phyloP scores from a whole-genome alignment of 768 basidiomycete species.

The Neoboletus brunneissimus region DNA sequence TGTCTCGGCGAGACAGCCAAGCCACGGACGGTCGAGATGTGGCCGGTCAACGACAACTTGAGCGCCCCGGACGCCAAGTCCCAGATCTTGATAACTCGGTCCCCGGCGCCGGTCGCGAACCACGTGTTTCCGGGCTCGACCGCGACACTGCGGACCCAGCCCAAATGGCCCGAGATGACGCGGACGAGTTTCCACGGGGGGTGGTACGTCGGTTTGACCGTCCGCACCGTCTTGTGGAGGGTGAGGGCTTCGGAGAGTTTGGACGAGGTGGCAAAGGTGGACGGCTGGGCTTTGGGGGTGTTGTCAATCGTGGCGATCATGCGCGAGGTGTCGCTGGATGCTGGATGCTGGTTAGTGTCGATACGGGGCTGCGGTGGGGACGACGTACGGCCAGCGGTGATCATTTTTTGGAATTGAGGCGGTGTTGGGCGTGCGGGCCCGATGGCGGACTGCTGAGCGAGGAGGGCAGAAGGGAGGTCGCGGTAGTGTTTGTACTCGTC shows the following conservation, averaged over 20 bases:
- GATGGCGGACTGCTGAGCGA: constrained; percentile 77
- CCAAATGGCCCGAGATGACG: constrained; percentile 96
- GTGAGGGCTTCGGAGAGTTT: constrained; percentile 86
- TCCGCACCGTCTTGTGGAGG: constrained; percentile 89
- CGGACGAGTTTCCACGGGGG: constrained; percentile 94
- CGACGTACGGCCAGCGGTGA: constrained; percentile 66
- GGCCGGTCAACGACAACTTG: constrained; percentile 94
- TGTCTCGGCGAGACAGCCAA: constrained; percentile 89
- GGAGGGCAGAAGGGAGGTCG: constrained; percentile 75
- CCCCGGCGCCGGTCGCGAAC: constrained; percentile 98
- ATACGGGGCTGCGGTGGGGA: background rate
- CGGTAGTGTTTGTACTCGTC: constrained; percentile 89
- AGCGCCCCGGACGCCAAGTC: constrained; percentile 96
- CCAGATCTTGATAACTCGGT: constrained; percentile 99
- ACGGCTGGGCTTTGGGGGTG: constrained; percentile 61
- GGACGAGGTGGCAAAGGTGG: constrained; percentile 62
- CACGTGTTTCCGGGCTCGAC: constrained; percentile 98
- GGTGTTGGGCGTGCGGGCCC: constrained; percentile 62
- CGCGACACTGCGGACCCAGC: constrained; percentile 95
- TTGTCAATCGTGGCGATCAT: constrained; percentile 77
- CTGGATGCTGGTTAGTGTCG: constrained; percentile 21
- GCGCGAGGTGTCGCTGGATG: constrained; percentile 48
- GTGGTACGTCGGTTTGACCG: constrained; percentile 94
- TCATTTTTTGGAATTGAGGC: constrained; percentile 57
- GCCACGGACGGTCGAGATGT: constrained; percentile 95